Evolutionary conservation across 2,329 filamentous ascomycete species (phyloP), one percentile per base, ranked within the genome.

Genomic region (Clonostachys chloroleuca): DNA sequence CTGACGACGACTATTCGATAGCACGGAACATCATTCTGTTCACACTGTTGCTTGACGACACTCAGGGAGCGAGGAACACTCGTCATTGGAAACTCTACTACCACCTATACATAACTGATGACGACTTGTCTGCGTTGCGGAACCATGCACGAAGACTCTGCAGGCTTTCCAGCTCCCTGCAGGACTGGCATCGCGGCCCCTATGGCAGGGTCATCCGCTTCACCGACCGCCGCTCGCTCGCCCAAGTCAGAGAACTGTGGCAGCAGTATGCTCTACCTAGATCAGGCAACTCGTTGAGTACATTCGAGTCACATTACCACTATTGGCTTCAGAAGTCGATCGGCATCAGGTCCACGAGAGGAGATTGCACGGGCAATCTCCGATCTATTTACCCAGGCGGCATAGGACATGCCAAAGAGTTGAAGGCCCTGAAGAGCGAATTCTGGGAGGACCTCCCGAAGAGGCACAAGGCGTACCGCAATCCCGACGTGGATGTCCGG

Each of bases 71-170:
- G 24, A 30, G 24, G 45, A 50, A 2, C 57, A 66, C 3, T 45
- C 54, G 8, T 59, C 75, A 5, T 83, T 78, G 78, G 69, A 77
- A 47, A 61, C 24, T 78, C 36, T 84, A 79, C 60, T 81, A 81
- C 57, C 68, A 82, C 52, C 54, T 77, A 5, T 70, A 67, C 37
- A 50, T 84, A 5, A 66, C 71, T 42, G 51, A 63, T 0, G 41
- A 58, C 4, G 63, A 70, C 4, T 52, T 69, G 0, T 24, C 56
- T 1, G 17, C 70, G 4, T 57, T 83, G 3, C 47, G 58, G 3
- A 18, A 48, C 1, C 78, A 82, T 46, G 62, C 69, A 0, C 55
- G 63, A 17, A 74, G 73, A 52, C 62, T 84, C 0, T 39, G 67
- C 3, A 51, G 48, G 0, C 43, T 69, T 1, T 69, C 74, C 0